Base-by-base conservation (phyloP, 805 yeast genomes). In the Saccharomycopsis sp. region DNA sequence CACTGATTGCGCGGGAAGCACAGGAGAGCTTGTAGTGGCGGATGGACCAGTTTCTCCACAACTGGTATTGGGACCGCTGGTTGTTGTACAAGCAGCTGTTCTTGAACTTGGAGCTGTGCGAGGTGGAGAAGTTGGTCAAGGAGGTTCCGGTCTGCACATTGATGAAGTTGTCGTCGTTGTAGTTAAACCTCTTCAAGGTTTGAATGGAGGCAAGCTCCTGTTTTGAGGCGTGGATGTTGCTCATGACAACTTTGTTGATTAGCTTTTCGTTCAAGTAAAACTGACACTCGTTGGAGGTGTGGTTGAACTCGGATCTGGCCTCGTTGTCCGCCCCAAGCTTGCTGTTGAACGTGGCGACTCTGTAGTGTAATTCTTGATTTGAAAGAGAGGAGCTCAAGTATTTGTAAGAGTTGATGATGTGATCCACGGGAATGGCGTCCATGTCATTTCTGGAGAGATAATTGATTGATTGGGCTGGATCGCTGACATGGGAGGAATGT, bases 121-220 rank as follows among this genome's bases (percentile, higher is more conserved):
- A 32, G n/a, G 17, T 21, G 5, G 45, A 30, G 18, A 31, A 42
- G 34, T 42, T 42, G 18, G 33, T 30, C 15, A 37, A 18, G 20
- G 18, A 20, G n/a, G 19, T 10, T n/a, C n/a, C n/a, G 16, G 42
- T 10, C 15, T 17, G n/a, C 34, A 34, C 17, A 26, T 42, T 30
- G 38, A 31, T 27, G 18, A 42, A 42, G 38, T 38, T 42, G 26
- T 42, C 45, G 27, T 42, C 45, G 22, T 35, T 42, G 18, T 33
- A 42, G 10, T 21, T n/a, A 32, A 32, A 33, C 12, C 34, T 38
- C n/a, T n/a, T n/a, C n/a, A n/a, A n/a, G n/a, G n/a, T n/a, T n/a
- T n/a, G n/a, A n/a, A n/a, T n/a, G 31, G 20, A 25, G 32, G 21
- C 15, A 7, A 34, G 5, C 8, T 12, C 20, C 17, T 20, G 12